Base-by-base conservation (phyloP, 2,329 filamentous ascomycete genomes). In the Alternaria infectoria region DNA sequence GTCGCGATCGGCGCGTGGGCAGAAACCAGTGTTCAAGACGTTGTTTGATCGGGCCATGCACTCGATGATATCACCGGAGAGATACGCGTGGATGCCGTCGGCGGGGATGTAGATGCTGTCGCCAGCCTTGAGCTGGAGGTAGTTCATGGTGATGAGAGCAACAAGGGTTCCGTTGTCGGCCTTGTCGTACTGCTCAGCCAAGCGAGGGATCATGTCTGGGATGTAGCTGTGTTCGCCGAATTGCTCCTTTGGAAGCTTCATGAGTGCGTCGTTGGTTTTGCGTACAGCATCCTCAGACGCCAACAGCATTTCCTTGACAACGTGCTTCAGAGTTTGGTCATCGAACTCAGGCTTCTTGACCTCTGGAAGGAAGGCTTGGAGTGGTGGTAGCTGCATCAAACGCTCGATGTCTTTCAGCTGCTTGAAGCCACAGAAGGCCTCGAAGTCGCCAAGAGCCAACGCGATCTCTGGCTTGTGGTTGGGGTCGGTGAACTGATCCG, bases 401-500 rank as follows among this genome's bases (percentile, higher is more conserved):
- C 82, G 74, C 30, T 87, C 79, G 61, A 93, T 89, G 3, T 89
- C 83, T 10, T 79, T 73, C 0, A 91, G 80, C 0, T 90, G 88
- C 73, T 92, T 93, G 82, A 89, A 93, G 6, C 91, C 91, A 10
- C 88, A 89, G 69, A 94, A 93, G 0, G 91, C 88, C 76, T 93
- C 91, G 70, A 94, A 93, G 21, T 88, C 86, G 12, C 86, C 84
- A 1, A 93, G 80, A 0, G 91, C 91, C 1, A 94, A 82, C 1
- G 91, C 91, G 57, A 94, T 93, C 74, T 94, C 91, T 1, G 91
- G 91, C 79, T 93, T 93, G 82, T 93, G 91, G 76, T 93, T 93
- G 3, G 86, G 81, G 68, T 94, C 91, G 2, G 86, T 87, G 76
- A 91, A 93, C 61, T 88, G 86, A 3, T 87, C 79, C 0, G 91